phyloP scores from a whole-genome alignment of 495 filamentous ascomycete genomes.

The Aspergillus cavernicola region DNA sequence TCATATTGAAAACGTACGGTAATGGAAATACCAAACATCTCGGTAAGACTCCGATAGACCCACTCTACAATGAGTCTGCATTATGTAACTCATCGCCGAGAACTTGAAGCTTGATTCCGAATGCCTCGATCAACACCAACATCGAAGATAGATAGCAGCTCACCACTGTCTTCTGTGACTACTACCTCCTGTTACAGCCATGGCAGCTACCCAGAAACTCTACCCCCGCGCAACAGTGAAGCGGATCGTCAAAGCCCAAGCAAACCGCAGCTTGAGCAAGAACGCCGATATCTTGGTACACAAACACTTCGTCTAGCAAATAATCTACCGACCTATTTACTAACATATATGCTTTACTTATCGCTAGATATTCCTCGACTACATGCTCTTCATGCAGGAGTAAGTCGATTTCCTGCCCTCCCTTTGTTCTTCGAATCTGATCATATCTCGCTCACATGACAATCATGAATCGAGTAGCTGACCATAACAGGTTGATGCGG shows the following conservation, averaged over 20 bases:
- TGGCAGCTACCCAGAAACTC: slow-evolving; percentile 58
- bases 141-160: too few species aligned
- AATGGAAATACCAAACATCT: too few species aligned
- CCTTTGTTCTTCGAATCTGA: not conserved
- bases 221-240: slow-evolving; percentile 84
- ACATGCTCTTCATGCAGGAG: slow-evolving; percentile 88
- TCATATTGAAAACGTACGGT: too few species aligned
- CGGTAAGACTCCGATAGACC: too few species aligned
- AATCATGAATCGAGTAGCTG: not conserved
- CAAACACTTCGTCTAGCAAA: not conserved
- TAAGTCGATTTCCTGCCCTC: slow-evolving; percentile 32
- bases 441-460: not conserved
- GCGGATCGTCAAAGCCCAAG: slow-evolving; percentile 86
- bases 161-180: too few species aligned
- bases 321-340: not conserved
- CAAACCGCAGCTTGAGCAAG: slow-evolving; percentile 72
- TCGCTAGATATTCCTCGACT: slow-evolving; percentile 78
- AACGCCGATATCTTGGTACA: slow-evolving; percentile 83
- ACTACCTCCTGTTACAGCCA: slow-evolving; percentile 5
- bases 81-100: too few species aligned
- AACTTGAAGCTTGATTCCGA: too few species aligned
- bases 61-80: too few species aligned
- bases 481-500: slow-evolving; percentile 64
- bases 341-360: slow-evolving; percentile 8
- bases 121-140: too few species aligned